Percentiles rank a stretch among this genome's conserved stretches.
These are phyloP conservation scores for Collybia mongolica DNA, from an alignment of 768 basidiomycete species.

Conservation along the genomic window DNA sequence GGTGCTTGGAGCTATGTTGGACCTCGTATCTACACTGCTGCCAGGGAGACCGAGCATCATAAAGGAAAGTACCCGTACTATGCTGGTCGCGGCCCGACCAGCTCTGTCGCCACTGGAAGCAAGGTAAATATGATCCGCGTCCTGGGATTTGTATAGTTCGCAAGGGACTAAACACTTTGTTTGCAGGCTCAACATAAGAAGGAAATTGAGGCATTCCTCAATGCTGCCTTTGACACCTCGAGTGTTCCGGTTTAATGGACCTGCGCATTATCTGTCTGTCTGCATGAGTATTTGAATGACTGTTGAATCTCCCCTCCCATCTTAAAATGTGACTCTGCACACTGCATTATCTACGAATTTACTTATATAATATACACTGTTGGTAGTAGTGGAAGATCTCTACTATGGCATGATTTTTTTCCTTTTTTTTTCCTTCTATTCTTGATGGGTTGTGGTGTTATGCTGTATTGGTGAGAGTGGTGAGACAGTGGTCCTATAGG, in stretches of 20 bases:
- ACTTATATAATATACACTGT: too few relatives aligned
- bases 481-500: too few relatives aligned
- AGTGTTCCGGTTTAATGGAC: not conserved
- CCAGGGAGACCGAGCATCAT: slow-evolving; percentile 87
- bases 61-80: slow-evolving; percentile 88
- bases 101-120: slow-evolving; percentile 90
- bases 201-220: slow-evolving; percentile 78
- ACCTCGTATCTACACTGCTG: slow-evolving; percentile 91
- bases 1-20: slow-evolving; percentile 98
- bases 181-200: slow-evolving; percentile 80
- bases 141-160: not conserved
- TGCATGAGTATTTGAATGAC: too few relatives aligned
- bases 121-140: slow-evolving; percentile 49
- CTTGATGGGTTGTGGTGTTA: too few relatives aligned
- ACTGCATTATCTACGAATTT: too few relatives aligned
- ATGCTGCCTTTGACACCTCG: slow-evolving; percentile 50
- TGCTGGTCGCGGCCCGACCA: slow-evolving; percentile 89
- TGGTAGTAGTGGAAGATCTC: too few relatives aligned
- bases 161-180: slow-evolving; percentile 1
- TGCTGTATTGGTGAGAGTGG: too few relatives aligned
- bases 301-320: too few relatives aligned
- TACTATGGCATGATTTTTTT: too few relatives aligned
- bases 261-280: too few relatives aligned
- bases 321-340: too few relatives aligned
- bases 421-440: too few relatives aligned